Conservation (phyloP, 805 yeast genomes). For the Candida methanosorbosa region DNA sequence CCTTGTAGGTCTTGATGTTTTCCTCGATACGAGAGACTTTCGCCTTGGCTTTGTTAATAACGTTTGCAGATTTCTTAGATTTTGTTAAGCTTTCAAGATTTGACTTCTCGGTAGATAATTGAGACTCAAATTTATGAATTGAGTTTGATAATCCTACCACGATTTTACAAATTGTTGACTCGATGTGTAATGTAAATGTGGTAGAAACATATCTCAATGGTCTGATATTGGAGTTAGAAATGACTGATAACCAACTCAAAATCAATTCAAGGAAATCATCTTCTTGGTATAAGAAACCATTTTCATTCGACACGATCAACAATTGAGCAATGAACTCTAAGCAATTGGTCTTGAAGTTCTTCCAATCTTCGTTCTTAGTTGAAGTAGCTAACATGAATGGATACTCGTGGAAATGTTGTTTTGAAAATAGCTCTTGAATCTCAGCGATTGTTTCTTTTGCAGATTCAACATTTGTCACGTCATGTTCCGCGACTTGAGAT, state of each 20-base stretch:
- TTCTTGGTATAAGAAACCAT: constrained; percentile 45
- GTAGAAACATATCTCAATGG: constrained; percentile 67
- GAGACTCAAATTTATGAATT: constrained; percentile 36
- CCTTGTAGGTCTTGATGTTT: constrained; percentile 31
- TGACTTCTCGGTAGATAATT: constrained; percentile 24
- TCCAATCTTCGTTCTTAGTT: constrained; percentile 40
- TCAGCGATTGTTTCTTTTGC: constrained; percentile 70
- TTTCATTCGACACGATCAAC: constrained; percentile 47
- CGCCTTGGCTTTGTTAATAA: constrained; percentile 25
- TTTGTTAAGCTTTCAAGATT: constrained; percentile 19
- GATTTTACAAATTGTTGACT: constrained; percentile 49
- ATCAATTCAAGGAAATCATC: constrained; percentile 43
- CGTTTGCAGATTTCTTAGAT: constrained; percentile 12
- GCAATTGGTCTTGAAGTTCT: constrained; percentile 44
- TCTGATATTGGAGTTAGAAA: constrained; percentile 62
- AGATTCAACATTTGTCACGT: constrained; percentile 42
- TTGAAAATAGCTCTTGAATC: constrained; percentile 51
- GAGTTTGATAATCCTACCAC: constrained; percentile 27
- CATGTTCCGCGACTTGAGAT: constrained; percentile 63
- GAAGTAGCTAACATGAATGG: constrained; percentile 32
- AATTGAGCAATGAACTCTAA: constrained; percentile 46
- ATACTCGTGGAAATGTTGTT: constrained; percentile 59
- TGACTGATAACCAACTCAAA: constrained; percentile 66
- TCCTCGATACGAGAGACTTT: constrained; percentile 38
- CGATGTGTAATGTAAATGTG: constrained; percentile 45